Percentiles rank a stretch among this genome's conserved stretches.
These are phyloP conservation scores for Daldinia vernicosa DNA, from an alignment of 495 filamentous ascomycete genomes.

Conservation along the genomic window DNA sequence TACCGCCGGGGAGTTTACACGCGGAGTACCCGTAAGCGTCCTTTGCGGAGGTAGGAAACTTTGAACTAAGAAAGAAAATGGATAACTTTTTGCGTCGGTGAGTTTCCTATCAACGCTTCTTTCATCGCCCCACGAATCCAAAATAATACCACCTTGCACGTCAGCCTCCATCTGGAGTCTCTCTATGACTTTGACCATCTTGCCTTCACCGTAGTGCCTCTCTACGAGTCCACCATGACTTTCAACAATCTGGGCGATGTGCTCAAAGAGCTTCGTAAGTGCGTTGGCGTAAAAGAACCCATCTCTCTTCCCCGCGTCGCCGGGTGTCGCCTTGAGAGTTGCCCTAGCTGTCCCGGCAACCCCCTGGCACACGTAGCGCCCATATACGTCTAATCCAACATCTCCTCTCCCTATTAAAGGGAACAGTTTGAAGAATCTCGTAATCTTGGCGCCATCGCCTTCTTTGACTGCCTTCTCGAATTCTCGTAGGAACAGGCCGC, in stretches of 20 bases:
- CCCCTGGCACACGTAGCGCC: conserved; percentile 92
- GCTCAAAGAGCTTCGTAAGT: conserved; percentile 91
- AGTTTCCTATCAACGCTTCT: conserved; percentile 81
- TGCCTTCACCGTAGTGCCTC: conserved; percentile 87
- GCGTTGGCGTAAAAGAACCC: conserved; percentile 92
- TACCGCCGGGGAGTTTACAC: conserved; percentile 71
- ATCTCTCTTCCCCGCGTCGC: conserved; percentile 62
- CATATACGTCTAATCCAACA: conserved; percentile 92
- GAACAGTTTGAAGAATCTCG: conserved; percentile 97
- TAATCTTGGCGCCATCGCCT: conserved; percentile 84
- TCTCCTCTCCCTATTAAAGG: conserved; percentile 91
- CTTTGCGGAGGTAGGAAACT: conserved; percentile 82
- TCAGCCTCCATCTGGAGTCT: conserved; percentile 92
- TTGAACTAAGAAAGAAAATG: conserved; percentile 95
- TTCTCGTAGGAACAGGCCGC: conserved; percentile 88
- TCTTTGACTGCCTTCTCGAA: conserved; percentile 92
- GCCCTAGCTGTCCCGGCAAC: conserved; percentile 83
- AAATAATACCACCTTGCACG: conserved; percentile 94
- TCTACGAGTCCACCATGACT: conserved; percentile 89
- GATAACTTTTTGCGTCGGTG: conserved; percentile 95
- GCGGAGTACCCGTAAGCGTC: conserved; percentile 58
- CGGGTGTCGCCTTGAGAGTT: conserved; percentile 72
- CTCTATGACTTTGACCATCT: conserved; percentile 97
- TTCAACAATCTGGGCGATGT: conserved; percentile 95
- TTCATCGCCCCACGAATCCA: conserved; percentile 96